Base-by-base conservation (phyloP, 768 basidiomycete genomes). In the Brasilioporus rufonigricans region DNA sequence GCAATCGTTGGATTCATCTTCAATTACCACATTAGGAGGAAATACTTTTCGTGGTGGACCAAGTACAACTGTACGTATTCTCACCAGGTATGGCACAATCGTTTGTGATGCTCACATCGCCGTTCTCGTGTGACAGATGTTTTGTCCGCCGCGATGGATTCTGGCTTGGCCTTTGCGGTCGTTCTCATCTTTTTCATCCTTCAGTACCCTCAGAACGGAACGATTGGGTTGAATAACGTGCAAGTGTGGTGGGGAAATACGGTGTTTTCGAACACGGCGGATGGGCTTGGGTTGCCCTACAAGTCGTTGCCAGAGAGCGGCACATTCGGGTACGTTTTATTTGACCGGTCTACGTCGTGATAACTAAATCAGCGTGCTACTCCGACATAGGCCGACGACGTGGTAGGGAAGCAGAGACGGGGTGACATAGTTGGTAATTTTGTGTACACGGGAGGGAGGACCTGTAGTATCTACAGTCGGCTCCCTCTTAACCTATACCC, bases 231-330 rank as follows among this genome's bases (percentile, higher is more conserved):
- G 12, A 71, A 73, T 32, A 84, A 56, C 8, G 65, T 90, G 40
- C 80, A 80, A 56, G 48, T 57, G 3, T 90, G 88, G 89, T 89
- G 87, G 87, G 89, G 88, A 12, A 89, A 89, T 57, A 79, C 72
- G 56, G 65, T 71, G 9, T 68, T 44, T 59, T 4, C 44, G 29
- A 63, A 68, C n/a, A 65, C 65, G 21, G 65, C 65, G 2, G 64
- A 65, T 9, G 62, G 40, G 1, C 18, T 21, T 29, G 56, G 48
- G 13, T 27, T 59, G 27, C 60, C 50, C 6, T 65, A 48, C 44
- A 57, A 44, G 45, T 3, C 48, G 1, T 1, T 71, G 7, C 52
- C 59, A 9, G 35, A 35, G 1, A 46, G 69, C 10, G 44, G 55
- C 11, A 66, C 59, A 4, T 70, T 72, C 56, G 69, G 69, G 69